These are phyloP conservation scores for Eragrostis tef DNA, from an alignment of 202 grass and related monocot genomes.

Conservation along the genomic window DNA sequence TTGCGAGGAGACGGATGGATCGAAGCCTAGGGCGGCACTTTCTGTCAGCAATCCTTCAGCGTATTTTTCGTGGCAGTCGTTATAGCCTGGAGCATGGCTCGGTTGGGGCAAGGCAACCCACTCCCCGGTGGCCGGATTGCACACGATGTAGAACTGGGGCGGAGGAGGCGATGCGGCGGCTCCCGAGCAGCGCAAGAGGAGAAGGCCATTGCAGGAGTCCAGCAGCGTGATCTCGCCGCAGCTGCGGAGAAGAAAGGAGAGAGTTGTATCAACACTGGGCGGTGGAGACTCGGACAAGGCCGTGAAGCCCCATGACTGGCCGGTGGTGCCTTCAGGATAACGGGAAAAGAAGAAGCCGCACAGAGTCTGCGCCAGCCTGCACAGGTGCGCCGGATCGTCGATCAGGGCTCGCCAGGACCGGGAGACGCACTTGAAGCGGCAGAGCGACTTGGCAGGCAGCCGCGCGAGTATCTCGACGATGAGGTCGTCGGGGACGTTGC, in stretches of 20 bases:
- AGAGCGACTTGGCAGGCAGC: too few species aligned
- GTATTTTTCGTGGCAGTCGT: too few species aligned
- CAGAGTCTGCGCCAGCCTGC: too few species aligned
- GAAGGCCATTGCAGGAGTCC: conserved; percentile 39
- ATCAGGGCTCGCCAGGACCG: too few species aligned
- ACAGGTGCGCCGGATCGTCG: too few species aligned
- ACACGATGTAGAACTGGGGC: neutral
- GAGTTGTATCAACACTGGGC: neutral
- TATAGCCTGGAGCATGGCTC: neutral
- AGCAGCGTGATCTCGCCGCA: neutral
- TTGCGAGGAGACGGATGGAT: neutral
- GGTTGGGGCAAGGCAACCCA: neutral
- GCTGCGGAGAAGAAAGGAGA: neutral
- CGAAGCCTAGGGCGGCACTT: neutral
- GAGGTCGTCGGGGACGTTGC: too few species aligned
- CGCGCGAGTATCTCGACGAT: too few species aligned
- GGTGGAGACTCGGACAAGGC: neutral
- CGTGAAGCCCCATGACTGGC: neutral
- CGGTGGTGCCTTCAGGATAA: too few species aligned
- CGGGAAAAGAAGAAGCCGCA: too few species aligned
- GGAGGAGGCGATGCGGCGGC: neutral
- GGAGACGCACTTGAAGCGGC: too few species aligned
- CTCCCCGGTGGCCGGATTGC: neutral
- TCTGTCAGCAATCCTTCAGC: too few species aligned
- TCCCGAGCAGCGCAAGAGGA: neutral